Evolutionary conservation across 352 stramenopile species (phyloP).

Genomic region (Globisporangium lucens): DNA sequence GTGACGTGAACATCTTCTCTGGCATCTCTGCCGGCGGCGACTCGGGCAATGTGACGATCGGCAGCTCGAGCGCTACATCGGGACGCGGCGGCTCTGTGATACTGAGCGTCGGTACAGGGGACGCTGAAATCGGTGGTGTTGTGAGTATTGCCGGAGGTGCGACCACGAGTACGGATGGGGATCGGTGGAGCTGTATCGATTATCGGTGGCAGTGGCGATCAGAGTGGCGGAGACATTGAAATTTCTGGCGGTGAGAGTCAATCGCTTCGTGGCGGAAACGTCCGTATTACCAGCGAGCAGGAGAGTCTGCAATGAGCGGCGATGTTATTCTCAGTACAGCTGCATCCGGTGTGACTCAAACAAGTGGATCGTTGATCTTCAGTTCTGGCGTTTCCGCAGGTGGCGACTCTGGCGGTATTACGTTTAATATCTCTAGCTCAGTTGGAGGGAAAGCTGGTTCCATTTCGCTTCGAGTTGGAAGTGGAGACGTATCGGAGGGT

Average conservation of each 20-base stretch:
- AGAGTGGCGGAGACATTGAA: conserved; percentile 23
- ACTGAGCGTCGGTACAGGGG: conserved; percentile 24
- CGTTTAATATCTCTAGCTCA: neutral
- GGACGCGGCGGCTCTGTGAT: conserved; percentile 20
- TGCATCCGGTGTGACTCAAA: neutral
- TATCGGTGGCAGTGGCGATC: conserved; percentile 17
- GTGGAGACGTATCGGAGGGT: neutral
- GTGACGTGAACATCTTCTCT: conserved; percentile 22
- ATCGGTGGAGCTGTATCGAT: conserved; percentile 25
- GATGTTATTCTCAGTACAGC: conserved; percentile 10
- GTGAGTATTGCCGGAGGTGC: conserved; percentile 20
- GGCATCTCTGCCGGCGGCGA: conserved; percentile 16
- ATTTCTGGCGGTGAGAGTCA: conserved; percentile 18
- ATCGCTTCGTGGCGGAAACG: conserved; percentile 6
- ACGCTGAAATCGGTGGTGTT: conserved; percentile 16
- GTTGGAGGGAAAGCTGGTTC: conserved; percentile 9
- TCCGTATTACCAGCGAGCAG: conserved; percentile 10
- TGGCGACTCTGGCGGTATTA: conserved; percentile 13
- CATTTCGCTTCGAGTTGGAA: conserved; percentile 11
- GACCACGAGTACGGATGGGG: conserved; percentile 10
- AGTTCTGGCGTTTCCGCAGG: neutral
- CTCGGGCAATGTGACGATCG: conserved; percentile 24
- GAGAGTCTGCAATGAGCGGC: conserved; percentile 3
- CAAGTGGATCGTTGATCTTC: conserved; percentile 10
- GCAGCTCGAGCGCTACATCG: conserved; percentile 14